Base-by-base conservation (phyloP, 2,329 filamentous ascomycete species). In the Fusarium sp. region DNA sequence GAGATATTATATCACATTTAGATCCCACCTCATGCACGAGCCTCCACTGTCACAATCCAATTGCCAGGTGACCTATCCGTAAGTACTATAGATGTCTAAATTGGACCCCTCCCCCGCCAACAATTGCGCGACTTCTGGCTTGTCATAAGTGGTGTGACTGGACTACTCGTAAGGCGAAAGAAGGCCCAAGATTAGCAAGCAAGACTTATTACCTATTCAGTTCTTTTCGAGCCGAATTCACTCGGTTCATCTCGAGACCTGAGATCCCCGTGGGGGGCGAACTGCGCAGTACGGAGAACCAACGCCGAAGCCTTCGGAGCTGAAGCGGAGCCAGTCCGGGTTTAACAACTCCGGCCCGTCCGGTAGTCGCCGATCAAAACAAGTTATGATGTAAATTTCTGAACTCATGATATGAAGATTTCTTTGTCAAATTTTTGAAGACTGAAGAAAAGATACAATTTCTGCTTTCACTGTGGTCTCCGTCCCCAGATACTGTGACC, bases 1-100 rank as follows among this genome's bases (percentile, higher is more conserved):
- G 52, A 63, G 54, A 69, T 63, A 48, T 77, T 78, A 77, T 77
- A 68, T 78, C 77, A 77, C 77, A 68, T 62, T 58, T 74, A 73
- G 75, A 76, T 75, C 73, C 59, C 61, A 42, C 47, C 36, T 39
- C 54, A 68, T 62, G 48, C 45, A 47, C 47, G 49, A 71, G 45
- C 70, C 63, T 66, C 60, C 69, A 65, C 70, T 66, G 38, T 70
- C 70, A 69, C 70, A 65, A 72, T 64, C 47, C 63, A 49, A 71
- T 73, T 48, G 38, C 70, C 59, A 66, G 62, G 68, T 70, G 66
- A 74, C 66, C 66, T 14, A 14, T 33, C 33, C 33, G 33, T 33
- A 33, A 33, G 33, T 33, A 33, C 33, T 33, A 51, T 51, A 35
- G 31, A 51, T 51, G 48, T 51, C 31, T 35, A 24, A 35, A 35